These are phyloP conservation scores for Mikania micrantha DNA, from an alignment of 129 eudicot genomes.

Conservation along the genomic window DNA sequence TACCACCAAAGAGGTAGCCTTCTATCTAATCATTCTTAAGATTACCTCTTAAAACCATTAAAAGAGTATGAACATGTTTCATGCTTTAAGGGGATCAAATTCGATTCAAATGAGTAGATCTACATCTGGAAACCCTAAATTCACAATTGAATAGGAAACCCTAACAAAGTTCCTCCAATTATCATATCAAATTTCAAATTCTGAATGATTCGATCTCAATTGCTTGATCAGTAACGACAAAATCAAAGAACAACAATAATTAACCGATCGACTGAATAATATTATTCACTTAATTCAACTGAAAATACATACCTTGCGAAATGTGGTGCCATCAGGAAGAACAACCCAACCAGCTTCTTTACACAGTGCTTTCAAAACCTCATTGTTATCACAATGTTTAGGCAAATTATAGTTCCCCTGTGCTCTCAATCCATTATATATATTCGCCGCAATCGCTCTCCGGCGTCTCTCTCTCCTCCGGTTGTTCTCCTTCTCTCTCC, in stretches of 20 bases:
- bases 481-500: slow-evolving; percentile 97
- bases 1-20: too few relatives aligned
- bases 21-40: too few relatives aligned
- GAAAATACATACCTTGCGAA: slow-evolving; percentile 52
- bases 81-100: too few relatives aligned
- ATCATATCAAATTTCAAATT: background rate
- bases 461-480: slow-evolving; percentile 91
- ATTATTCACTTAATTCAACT: background rate
- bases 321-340: slow-evolving; percentile 96
- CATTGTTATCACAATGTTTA: slow-evolving; percentile 90
- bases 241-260: too few relatives aligned
- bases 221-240: background rate
- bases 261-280: background rate
- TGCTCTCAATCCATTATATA: slow-evolving; percentile 75
- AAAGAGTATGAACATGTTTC: too few relatives aligned
- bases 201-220: background rate
- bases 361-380: slow-evolving; percentile 91
- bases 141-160: background rate
- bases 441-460: slow-evolving; percentile 88
- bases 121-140: slow-evolving; percentile 11
- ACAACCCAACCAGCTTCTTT: slow-evolving; percentile 95
- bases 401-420: slow-evolving; percentile 86
- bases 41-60: too few relatives aligned
- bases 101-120: slow-evolving; percentile 3
- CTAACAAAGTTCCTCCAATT: background rate